Percentiles rank a stretch among this genome's conserved stretches.
These are phyloP conservation scores for Phytophthora idaei DNA, from an alignment of 352 stramenopile species.

Conservation along the genomic window DNA sequence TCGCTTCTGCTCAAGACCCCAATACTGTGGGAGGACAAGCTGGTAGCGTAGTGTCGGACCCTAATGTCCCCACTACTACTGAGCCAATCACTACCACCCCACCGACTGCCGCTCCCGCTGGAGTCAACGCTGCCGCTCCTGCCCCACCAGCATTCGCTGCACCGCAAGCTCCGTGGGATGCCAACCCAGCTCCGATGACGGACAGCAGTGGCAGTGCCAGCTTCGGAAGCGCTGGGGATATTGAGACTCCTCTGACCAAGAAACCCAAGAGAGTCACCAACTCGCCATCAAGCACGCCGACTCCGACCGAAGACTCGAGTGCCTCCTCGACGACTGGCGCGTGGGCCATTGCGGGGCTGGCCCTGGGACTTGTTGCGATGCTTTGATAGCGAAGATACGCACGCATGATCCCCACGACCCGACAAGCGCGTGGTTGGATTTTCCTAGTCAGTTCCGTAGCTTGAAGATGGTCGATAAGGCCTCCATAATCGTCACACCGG, in stretches of 20 bases:
- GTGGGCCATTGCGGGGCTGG: constrained; percentile 13
- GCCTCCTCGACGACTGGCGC: constrained; percentile 9
- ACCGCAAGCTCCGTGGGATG: constrained; percentile 9
- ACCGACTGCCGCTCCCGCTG: not conserved
- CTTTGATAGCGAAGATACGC: constrained; percentile 32
- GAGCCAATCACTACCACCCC: constrained; percentile 4
- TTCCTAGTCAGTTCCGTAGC: constrained; percentile 29
- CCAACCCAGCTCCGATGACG: constrained; percentile 20
- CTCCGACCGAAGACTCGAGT: constrained; percentile 21
- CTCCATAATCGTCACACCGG: constrained; percentile 21
- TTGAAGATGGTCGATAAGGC: constrained; percentile 13
- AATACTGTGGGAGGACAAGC: constrained; percentile 24
- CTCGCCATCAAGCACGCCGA: constrained; percentile 15
- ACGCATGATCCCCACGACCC: constrained; percentile 29
- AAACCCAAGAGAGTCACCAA: constrained; percentile 20
- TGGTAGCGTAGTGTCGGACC: constrained; percentile 23
- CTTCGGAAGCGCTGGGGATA: constrained; percentile 20
- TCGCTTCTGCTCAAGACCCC: constrained; percentile 31
- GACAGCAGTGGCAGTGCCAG: constrained; percentile 24
- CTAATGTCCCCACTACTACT: constrained; percentile 4
- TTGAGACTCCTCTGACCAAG: constrained; percentile 17
- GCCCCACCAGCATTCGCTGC: constrained; percentile 7
- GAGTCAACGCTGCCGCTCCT: constrained; percentile 1
- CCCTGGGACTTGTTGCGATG: constrained; percentile 23
- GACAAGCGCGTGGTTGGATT: constrained; percentile 35